Base-by-base conservation (phyloP, 2,329 filamentous ascomycete genomes). In the Amesomyces nigricolor region DNA sequence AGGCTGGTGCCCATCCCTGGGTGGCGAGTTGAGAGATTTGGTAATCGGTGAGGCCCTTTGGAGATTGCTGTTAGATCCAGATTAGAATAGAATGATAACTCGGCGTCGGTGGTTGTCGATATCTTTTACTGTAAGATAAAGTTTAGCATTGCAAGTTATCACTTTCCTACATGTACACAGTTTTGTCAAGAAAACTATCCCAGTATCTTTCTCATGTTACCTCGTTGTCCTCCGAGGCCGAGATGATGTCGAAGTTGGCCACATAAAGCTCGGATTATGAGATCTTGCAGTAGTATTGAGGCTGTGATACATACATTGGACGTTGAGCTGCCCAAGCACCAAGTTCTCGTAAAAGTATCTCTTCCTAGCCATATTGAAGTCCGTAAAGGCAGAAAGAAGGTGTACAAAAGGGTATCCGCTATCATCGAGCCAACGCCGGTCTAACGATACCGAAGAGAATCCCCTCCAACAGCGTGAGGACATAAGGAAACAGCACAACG, bases 1-100 rank as follows among this genome's bases (percentile, higher is more conserved):
- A 61, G 57, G 46, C 48, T 45, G 37, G 29, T 56, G 38, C 43
- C 38, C 40, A 44, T n/a, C 14, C 42, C 30, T 52, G 54, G 54
- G 55, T 53, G 51, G 45, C 44, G 50, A 51, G 39, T 26, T 43
- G 38, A 30, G 17, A 14, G 17, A 40, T 26, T 39, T 51, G 44
- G 45, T 53, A 57, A 56, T 48, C 35, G 37, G 46, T 37, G 26
- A 17, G 22, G 40, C 32, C 42, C 29, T 17, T 29, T 43, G 35
- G 42, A 37, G 29, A 16, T 39, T 39, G 35, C 6, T 35, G 45
- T 26, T 30, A 3, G 38, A 42, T 52, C 47, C 47, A 39, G 29
- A 17, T 4, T 16, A 13, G n/a, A 16, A 26, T 5, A 39, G 14
- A 54, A 44, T 47, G 55, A 57, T 47, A 22, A 42, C 26, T 1